Base-by-base conservation (phyloP, 257 asterid species). In the Solanum bukasovii region DNA sequence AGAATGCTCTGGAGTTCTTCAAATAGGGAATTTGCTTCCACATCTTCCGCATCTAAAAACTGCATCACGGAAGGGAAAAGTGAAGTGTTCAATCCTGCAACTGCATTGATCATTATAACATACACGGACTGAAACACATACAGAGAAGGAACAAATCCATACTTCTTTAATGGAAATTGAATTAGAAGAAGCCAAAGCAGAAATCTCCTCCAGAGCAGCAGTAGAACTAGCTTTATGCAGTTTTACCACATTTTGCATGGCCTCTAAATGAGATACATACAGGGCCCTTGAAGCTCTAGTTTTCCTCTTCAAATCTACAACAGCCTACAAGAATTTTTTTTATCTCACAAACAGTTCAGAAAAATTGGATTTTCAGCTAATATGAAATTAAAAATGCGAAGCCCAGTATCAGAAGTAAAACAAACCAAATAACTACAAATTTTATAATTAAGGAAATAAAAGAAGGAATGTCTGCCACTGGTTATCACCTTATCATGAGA, bases 201-300 rank as follows among this genome's bases (percentile, higher is more conserved):
- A 92, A 72, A 96, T 86, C 85, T 95, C 98, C 88, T 94, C 98
- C 89, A 93, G 89, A 85, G 93, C 93, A 86, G 96, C 94, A 92
- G 93, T 92, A 31, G 90, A 92, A 88, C 91, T 91, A 75, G 95
- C 93, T 90, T 96, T 95, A 88, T 96, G 96, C 89, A 96, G 90
- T 87, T 93, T 91, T 89, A 91, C 96, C 87, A 95, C 94, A 92
- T 94, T 92, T 89, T 94, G 97, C 88, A 95, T 84, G 74, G 95
- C 96, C 95, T 95, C 99, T 88, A 95, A 90, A 89, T 96, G 96
- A 87, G 98, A 95, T 68, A 92, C 70, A 91, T 90, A 94, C 89
- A 92, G 89, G 37, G 91, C 89, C 92, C 92, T 93, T 31, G 98
- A 94, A 83, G 91, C 87, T 86, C 87, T 90, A 71, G 94, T 89